Base-by-base conservation (phyloP, 2,329 filamentous ascomycete species). In the Pseudopyricularia javanii region DNA sequence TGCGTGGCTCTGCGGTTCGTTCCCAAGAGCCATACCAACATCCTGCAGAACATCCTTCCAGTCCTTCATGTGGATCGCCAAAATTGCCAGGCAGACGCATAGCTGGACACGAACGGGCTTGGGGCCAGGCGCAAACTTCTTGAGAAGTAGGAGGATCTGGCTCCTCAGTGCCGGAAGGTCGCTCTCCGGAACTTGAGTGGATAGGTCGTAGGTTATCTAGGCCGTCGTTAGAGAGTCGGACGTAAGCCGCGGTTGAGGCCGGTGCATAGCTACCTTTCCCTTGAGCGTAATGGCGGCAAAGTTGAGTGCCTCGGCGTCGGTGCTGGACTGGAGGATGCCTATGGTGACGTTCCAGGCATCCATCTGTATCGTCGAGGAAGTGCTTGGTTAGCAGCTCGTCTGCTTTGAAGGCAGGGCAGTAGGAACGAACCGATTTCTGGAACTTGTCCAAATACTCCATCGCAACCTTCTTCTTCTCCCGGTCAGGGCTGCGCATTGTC, bases 231-330 rank as follows among this genome's bases (percentile, higher is more conserved):
- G 32, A 34, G 7, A 20, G 47, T 56, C 57, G 45, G 51, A 12
- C 54, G 45, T 56, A 47, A 56, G 56, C 47, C 47, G 50, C 45
- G 9, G 22, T 48, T 22, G 17, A 30, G 30, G 30, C 48, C 28
- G 17, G 4, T 30, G 11, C 15, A 26, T 49, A 50, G 72, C 59
- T 75, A 97, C 93, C 85, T 98, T 98, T 76, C 93, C 93, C 74
- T 95, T 95, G 64, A 98, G 74, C 51, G 93, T 98, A 48, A 91
- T 97, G 55, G 93, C 93, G 48, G 93, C 93, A 69, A 98, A 98
- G 56, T 98, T 75, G 67, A 93, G 93, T 26, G 88, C 88, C 67
- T 95, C 90, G 50, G 86, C 78, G 57, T 91, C 85, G 53, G 86
- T 80, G 57, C 85, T 78, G 50, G 88, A 87, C 67, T 95, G 88